These are phyloP conservation scores for Exidia glandulosa DNA, from an alignment of 768 basidiomycete species.

Conservation along the genomic window DNA sequence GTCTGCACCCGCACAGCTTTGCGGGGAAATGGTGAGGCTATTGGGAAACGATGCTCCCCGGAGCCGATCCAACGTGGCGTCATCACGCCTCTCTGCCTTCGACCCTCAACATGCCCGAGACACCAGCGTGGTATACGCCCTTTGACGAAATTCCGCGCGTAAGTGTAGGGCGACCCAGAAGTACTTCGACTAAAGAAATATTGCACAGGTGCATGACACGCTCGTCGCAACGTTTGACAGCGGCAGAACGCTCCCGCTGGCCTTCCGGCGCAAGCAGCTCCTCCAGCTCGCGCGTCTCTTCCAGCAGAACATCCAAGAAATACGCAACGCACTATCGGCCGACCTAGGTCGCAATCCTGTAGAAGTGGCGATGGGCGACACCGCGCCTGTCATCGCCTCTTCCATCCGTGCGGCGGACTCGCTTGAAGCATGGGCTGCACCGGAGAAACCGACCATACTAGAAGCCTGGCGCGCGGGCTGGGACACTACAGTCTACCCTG, in stretches of 20 bases:
- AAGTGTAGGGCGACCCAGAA: too few relatives aligned
- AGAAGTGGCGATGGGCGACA: conserved; percentile 12
- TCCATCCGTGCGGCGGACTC: conserved; percentile 11
- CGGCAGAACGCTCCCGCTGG: conserved; percentile 13
- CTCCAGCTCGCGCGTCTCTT: conserved; percentile 14
- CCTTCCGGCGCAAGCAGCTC: conserved; percentile 16
- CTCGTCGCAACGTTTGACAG: conserved; percentile 12
- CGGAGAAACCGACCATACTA: conserved; percentile 8
- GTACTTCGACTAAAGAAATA: too few relatives aligned
- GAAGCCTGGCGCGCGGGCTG: conserved; percentile 9
- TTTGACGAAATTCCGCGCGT: too few relatives aligned
- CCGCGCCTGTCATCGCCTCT: conserved; percentile 8
- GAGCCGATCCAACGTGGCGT: too few relatives aligned
- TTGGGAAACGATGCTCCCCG: too few relatives aligned
- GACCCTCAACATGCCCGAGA: too few relatives aligned
- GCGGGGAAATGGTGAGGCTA: too few relatives aligned
- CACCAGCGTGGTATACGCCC: too few relatives aligned
- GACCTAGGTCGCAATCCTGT: conserved; percentile 15
- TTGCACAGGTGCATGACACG: conserved; percentile 10
- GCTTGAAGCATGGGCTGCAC: conserved; percentile 15
- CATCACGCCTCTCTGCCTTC: too few relatives aligned
- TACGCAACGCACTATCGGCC: conserved; percentile 11
- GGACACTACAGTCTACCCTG: conserved; percentile 13
- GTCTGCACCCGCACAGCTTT: too few relatives aligned
- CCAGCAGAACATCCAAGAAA: conserved; percentile 13